Conservation (phyloP, 2,329 filamentous ascomycete species). For the Orbilia brochopaga region DNA sequence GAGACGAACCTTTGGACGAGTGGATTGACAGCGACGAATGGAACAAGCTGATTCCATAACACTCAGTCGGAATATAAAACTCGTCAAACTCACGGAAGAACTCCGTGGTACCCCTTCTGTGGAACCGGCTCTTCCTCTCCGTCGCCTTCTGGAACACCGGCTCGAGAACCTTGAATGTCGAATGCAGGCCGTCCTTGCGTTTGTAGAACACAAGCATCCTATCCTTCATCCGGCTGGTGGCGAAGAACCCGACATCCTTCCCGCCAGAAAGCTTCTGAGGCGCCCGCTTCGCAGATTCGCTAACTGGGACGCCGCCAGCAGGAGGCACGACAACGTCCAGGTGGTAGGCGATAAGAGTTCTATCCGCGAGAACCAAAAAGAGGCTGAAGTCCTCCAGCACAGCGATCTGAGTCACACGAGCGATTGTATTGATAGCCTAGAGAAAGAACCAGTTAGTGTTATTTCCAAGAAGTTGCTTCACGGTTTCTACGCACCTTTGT, state of each 20-base stretch:
- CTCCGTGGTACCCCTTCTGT: constrained; percentile 76
- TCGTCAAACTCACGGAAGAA: constrained; percentile 98
- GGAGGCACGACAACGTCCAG: constrained; percentile 76
- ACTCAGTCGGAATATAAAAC: constrained; percentile 96
- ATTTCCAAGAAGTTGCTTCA: constrained; percentile 1
- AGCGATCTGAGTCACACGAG: constrained; percentile 85
- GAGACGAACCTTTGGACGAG: constrained; percentile 72
- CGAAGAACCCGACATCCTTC: constrained; percentile 95
- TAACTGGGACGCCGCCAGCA: constrained; percentile 48
- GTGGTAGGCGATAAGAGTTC: constrained; percentile 88
- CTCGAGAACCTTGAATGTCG: constrained; percentile 95
- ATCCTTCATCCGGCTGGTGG: constrained; percentile 95
- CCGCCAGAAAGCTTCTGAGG: constrained; percentile 85
- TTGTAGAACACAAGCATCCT: constrained; percentile 95
- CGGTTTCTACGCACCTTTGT: constrained; percentile 69
- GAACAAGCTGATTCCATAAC: constrained; percentile 94
- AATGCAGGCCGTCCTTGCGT: constrained; percentile 88
- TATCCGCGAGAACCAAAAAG: constrained; percentile 88
- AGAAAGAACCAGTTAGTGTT: constrained; percentile 38
- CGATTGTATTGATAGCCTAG: constrained; percentile 73
- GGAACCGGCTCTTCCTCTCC: constrained; percentile 77
- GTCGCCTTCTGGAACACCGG: constrained; percentile 92
- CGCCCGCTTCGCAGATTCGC: constrained; percentile 64
- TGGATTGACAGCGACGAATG: constrained; percentile 90
- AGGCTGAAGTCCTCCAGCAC: constrained; percentile 95